Percentiles rank a stretch among this genome's conserved stretches.
Conservation (phyloP, 805 yeast species). For the Cyberlindnera xylosilytica region DNA sequence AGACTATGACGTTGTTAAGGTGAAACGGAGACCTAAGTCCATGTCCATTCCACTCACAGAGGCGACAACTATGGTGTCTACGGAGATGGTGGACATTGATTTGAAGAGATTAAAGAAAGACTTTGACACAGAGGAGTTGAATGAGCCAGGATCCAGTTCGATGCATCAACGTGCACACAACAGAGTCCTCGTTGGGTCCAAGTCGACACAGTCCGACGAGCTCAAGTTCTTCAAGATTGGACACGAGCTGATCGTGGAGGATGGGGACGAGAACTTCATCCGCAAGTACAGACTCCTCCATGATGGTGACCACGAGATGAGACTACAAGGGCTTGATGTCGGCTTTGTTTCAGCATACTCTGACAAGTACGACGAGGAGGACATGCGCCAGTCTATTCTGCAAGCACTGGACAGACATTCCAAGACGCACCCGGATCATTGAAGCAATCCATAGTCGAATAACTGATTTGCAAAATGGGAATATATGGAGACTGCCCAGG, state of each 20-base stretch:
- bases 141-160: neutral
- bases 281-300: slow-evolving; percentile 8
- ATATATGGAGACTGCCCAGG: too few species aligned
- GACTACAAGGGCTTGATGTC: slow-evolving; percentile 7
- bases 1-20: slow-evolving; percentile 8
- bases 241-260: slow-evolving; percentile 15
- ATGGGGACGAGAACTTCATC: slow-evolving; percentile 12
- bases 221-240: slow-evolving; percentile 17
- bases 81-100: slow-evolving; percentile 2
- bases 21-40: slow-evolving; percentile 1
- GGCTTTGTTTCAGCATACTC: neutral
- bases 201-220: slow-evolving; percentile 8
- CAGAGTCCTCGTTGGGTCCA: slow-evolving; percentile 9
- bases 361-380: slow-evolving; percentile 7
- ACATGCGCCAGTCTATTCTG: slow-evolving; percentile 4
- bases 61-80: slow-evolving; percentile 1
- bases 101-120: neutral
- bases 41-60: neutral
- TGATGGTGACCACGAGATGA: slow-evolving; percentile 6
- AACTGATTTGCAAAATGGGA: too few species aligned
- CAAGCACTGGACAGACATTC: slow-evolving; percentile 1
- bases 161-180: neutral
- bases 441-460: too few species aligned
- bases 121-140: neutral
- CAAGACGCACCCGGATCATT: too few species aligned